Evolutionary conservation across 2,329 filamentous ascomycete genomes (phyloP).

Genomic region (Teratosphaeria gauchensis): DNA sequence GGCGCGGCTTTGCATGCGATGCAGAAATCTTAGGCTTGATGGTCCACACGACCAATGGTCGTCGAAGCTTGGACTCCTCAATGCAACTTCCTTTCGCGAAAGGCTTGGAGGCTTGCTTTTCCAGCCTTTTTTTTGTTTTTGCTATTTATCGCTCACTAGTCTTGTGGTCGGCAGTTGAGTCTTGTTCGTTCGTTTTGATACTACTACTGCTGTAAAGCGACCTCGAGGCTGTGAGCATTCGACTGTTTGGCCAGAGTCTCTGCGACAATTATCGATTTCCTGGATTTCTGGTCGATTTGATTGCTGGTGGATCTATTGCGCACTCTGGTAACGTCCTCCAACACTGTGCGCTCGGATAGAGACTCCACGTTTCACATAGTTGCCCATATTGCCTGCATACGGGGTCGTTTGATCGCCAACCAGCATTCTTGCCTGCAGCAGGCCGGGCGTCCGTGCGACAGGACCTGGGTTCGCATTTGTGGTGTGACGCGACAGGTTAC

Average conservation of each 20-base stretch:
- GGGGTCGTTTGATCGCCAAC: conserved; percentile 3
- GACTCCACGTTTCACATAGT: not conserved
- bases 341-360: not conserved
- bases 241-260: not conserved
- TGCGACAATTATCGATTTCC: not conserved
- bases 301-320: not conserved
- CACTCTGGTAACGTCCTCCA: not conserved
- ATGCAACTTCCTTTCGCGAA: no score
- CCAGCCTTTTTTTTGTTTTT: no score
- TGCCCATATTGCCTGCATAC: not conserved
- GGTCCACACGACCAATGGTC: no score
- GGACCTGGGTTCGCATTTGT: not conserved
- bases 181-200: no score
- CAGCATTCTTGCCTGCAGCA: conserved; percentile 3
- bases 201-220: no score
- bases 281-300: not conserved
- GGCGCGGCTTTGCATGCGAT: no score
- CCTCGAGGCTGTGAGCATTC: not conserved
- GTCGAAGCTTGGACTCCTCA: no score
- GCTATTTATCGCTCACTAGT: no score
- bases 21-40: no score
- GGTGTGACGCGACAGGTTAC: not conserved
- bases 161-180: no score
- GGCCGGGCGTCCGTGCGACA: conserved; percentile 3
- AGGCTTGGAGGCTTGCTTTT: no score